These are phyloP conservation scores for Litchi chinensis DNA, from an alignment of 345 rosid genomes.

Conservation along the genomic window DNA sequence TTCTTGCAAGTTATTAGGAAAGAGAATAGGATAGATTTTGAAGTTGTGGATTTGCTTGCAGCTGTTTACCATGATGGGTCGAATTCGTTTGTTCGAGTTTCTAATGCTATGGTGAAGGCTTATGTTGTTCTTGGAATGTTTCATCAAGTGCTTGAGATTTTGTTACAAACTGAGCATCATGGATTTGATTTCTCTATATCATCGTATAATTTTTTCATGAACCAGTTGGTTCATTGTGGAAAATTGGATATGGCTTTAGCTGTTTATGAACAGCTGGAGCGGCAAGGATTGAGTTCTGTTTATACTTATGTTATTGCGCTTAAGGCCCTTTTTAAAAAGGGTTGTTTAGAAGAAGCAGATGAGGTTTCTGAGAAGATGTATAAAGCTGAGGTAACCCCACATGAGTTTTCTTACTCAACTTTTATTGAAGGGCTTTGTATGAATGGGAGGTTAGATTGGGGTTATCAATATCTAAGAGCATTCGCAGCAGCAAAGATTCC, in stretches of 20 bases:
- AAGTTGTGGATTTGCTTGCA: constrained; percentile 44
- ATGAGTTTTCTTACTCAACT: constrained; percentile 49
- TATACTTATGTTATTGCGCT: constrained; percentile 59
- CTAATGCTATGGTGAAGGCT: constrained; percentile 57
- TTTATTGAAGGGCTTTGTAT: constrained; percentile 69
- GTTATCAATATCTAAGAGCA: constrained; percentile 36
- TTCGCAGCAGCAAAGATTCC: constrained; percentile 34
- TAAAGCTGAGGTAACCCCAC: constrained; percentile 40
- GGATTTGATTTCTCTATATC: constrained; percentile 41
- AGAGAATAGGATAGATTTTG: constrained; percentile 34
- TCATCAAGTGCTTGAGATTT: constrained; percentile 52
- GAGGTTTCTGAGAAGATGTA: constrained; percentile 50
- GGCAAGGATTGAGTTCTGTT: constrained; percentile 42
- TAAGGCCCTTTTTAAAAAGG: constrained; percentile 63
- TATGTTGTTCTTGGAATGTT: constrained; percentile 50
- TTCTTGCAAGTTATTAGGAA: constrained; percentile 46
- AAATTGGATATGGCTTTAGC: constrained; percentile 47
- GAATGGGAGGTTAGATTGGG: constrained; percentile 43
- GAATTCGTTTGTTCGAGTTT: constrained; percentile 30
- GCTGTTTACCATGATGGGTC: constrained; percentile 33
- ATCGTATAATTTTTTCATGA: constrained; percentile 64
- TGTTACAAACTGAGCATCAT: constrained; percentile 34
- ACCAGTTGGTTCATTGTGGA: constrained; percentile 46
- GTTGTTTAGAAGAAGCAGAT: constrained; percentile 48
- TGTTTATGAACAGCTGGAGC: constrained; percentile 49